Conservation (phyloP, 2,329 filamentous ascomycete genomes). For the Phialocephala subalpina region DNA sequence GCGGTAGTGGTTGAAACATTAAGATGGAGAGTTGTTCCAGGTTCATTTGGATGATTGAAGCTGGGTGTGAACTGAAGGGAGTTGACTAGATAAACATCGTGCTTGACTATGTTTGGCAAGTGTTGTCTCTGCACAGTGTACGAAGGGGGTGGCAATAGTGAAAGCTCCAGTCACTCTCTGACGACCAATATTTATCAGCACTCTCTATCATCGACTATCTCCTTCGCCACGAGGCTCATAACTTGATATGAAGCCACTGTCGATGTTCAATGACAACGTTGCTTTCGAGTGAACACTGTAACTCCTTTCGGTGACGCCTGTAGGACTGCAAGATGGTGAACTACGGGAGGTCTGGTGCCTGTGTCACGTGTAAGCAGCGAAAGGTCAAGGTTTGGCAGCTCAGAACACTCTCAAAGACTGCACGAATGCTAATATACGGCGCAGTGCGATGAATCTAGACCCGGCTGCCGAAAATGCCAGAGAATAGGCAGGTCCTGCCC, state of each 20-base stretch:
- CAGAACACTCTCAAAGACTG: neutral
- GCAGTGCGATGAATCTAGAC: slow-evolving; percentile 23
- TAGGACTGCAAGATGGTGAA: slow-evolving; percentile 19
- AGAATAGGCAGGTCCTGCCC: slow-evolving; percentile 23
- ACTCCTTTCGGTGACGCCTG: no score
- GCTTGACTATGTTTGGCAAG: no score
- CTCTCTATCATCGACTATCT: neutral
- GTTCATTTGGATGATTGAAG: no score
- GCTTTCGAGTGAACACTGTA: neutral
- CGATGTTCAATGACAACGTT: neutral
- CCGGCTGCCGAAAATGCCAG: slow-evolving; percentile 18
- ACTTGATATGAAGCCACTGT: neutral
- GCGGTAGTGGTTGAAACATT: no score
- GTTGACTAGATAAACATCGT: no score
- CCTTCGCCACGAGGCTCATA: neutral
- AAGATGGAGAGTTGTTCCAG: no score
- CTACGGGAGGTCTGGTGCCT: slow-evolving; percentile 22
- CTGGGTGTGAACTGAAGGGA: no score
- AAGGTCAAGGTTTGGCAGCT: slow-evolving; percentile 22
- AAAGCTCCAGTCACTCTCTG: neutral
- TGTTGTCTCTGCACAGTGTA: no score
- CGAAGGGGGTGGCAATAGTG: neutral
- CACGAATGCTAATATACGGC: neutral
- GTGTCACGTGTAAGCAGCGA: slow-evolving; percentile 22
- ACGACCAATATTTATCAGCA: slow-evolving; percentile 2